Conservation (phyloP, 2,329 filamentous ascomycete species). For the Neonectria faginata region DNA sequence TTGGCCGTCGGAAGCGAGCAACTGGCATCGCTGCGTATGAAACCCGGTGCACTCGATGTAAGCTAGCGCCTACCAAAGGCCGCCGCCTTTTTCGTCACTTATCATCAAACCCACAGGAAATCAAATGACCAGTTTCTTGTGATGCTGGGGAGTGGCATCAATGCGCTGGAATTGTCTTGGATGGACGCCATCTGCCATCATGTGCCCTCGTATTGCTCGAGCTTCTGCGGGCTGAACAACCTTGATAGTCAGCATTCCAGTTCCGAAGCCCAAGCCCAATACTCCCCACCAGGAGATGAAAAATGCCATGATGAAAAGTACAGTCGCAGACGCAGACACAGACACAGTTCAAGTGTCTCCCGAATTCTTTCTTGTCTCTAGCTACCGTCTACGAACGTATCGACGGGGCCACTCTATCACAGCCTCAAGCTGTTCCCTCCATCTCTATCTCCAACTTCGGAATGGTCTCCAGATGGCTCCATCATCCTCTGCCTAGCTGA, state of each 20-base stretch:
- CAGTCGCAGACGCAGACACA: not conserved
- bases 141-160: not conserved
- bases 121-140: too few species aligned
- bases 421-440: conserved; percentile 28
- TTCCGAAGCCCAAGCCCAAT: not conserved
- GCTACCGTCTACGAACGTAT: conserved; percentile 41
- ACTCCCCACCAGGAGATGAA: not conserved
- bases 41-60: not conserved
- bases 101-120: not conserved
- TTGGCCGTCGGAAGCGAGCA: conserved; percentile 6
- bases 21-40: not conserved
- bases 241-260: conserved; percentile 1
- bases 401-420: conserved; percentile 37
- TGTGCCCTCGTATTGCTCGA: not conserved
- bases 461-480: conserved; percentile 36
- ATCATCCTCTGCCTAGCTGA: conserved; percentile 45
- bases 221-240: not conserved
- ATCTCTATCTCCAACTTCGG: conserved; percentile 26
- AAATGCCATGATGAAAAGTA: not conserved
- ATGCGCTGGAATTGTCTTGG: not conserved
- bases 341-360: conserved; percentile 10
- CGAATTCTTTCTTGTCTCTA: conserved; percentile 44
- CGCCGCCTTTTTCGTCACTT: not conserved
- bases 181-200: not conserved
- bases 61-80: not conserved